Base-by-base conservation (phyloP, 371 early-diverging fungal species). In the Actinomucor elegans region DNA sequence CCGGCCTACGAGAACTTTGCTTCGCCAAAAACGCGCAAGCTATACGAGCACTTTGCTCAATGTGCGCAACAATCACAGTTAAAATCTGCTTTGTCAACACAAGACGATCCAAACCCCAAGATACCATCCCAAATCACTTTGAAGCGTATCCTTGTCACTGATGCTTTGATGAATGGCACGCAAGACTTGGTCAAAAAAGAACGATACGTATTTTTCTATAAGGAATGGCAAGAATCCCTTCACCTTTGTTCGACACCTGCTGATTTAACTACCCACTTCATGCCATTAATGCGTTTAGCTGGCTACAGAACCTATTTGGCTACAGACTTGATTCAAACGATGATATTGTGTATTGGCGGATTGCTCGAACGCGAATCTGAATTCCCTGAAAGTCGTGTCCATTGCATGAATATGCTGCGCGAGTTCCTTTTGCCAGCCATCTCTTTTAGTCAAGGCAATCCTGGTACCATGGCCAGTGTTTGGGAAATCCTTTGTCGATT, bases 351-450 rank as follows among this genome's bases (percentile, higher is more conserved):
- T 9, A 59, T 77, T 3, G 61, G 61, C 8, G 63, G 69, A n/a
- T 41, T 76, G 1, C 26, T 83, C 11, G 66, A 69, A 11, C 65
- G 69, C 24, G 61, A 59, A 18, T 14, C 42, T 2, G 70, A 65
- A 12, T 54, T 63, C 11, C 61, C 70, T 3, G 53, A 41, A 4
- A 31, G 59, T 26, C 58, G 64, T 7, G 15, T 48, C 1, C 65
- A 71, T 4, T 91, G 91, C 79, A 43, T 86, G 3, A 77, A 76
- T 14, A 79, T 92, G 67, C 54, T 86, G 4, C 75, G 90, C 6
- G 68, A 85, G 28, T 78, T 84, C 58, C 65, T 94, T 5, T 61
- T 94, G 11, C 94, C 95, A 1, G 83, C 91, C 0, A 67, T 89
- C 6, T 87, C 92, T 0, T 77, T 86, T 31, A 75, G 81, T 23